Evolutionary conservation across 805 yeast genomes (phyloP), one percentile per base, ranked within the genome.

Genomic region (Yarrowia sp.): DNA sequence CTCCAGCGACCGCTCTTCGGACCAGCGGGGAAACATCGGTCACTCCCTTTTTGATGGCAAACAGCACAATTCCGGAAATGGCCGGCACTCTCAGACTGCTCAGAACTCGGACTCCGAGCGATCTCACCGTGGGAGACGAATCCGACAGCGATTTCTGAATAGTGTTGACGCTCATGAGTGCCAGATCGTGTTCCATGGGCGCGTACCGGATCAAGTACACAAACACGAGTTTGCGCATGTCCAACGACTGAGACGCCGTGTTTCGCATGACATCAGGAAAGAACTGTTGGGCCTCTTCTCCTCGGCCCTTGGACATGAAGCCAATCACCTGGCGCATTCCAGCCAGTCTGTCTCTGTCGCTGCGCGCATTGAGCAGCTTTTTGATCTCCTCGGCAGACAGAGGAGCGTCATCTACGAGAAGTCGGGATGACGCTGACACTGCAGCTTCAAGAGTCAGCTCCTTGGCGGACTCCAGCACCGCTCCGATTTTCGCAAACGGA

Each of bases 181-280:
- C 95, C n/a, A 91, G 84, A 75, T 93, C 97, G 10, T 95, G 97
- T 72, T 91, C 93, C 67, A 81, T 77, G 70, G 91, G 96, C 30
- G 97, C 95, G 75, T 86, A 92, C 68, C 90, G 82, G 50, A 87
- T 79, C 60, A 95, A 78, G 72, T 91, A 91, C 0, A 89, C 81
- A 77, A 91, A 86, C 1, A 92, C 97, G 75, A 94, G 81, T 71
- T 88, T 86, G 69, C 91, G 85, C 36, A 91, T 84, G 70, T 87
- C 88, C 44, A 85, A 74, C 68, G 86, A 85, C 58, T 80, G 77
- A 19, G 94, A 87, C 8, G 91, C 89, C 42, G 93, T 87, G 76
- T 92, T 92, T 77, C 93, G 94, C 68, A 95, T 89, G 6, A 95
- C 95, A 73, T 90, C 93, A 0, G 98, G 92, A 80, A 91, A 94